Conservation (phyloP, 345 rosid genomes). For the Sonneratia caseolaris region DNA sequence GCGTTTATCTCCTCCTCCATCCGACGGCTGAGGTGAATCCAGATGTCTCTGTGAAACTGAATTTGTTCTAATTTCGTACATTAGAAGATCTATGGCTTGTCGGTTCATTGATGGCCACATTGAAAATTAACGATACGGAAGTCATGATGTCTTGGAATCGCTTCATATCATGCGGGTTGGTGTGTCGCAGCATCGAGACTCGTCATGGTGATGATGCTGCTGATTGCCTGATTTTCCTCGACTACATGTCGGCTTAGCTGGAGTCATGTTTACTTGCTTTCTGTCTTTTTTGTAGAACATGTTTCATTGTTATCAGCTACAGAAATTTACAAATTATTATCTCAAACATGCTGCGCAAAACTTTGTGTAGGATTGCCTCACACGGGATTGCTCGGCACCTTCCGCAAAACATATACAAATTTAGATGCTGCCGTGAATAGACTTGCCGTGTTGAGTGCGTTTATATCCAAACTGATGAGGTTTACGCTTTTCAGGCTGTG, state of each 20-base stretch:
- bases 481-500: slow-evolving; percentile 41
- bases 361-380: not conserved
- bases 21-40: slow-evolving; percentile 51
- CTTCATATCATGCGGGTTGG: not conserved
- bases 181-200: not conserved
- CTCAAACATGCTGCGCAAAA: not conserved
- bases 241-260: not conserved
- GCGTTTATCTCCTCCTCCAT: slow-evolving; percentile 60
- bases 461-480: not conserved
- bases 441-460: not conserved
- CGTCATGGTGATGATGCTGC: not conserved
- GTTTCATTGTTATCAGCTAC: not conserved
- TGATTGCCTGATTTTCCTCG: not conserved
- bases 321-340: not conserved
- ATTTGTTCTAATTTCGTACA: not conserved
- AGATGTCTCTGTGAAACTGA: not conserved
- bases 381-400: not conserved
- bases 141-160: not conserved
- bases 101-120: not conserved
- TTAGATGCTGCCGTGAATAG: not conserved
- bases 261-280: not conserved
- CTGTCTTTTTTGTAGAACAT: not conserved
- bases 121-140: not conserved
- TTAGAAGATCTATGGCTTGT: not conserved
- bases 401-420: not conserved